phyloP scores from a whole-genome alignment of 495 filamentous ascomycete species.

The Parachaetomium inaequale region DNA sequence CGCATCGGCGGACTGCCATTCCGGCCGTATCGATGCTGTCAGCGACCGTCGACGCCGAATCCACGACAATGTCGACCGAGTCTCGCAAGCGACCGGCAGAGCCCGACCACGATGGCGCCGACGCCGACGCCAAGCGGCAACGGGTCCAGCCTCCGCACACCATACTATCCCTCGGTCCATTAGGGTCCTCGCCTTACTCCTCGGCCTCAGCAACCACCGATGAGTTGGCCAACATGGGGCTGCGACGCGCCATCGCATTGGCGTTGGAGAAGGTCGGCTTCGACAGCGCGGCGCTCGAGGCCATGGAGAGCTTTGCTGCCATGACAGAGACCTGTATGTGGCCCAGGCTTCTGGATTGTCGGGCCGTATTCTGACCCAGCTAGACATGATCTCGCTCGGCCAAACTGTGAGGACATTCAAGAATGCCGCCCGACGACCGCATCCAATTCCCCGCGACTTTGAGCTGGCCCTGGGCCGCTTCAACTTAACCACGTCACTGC shows the following conservation, averaged over 20 bases:
- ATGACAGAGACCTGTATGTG: constrained; percentile 40
- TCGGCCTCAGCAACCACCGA: constrained; percentile 23
- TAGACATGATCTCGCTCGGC: constrained; percentile 37
- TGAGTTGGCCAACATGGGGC: constrained; percentile 34
- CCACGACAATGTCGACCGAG: constrained; percentile 20
- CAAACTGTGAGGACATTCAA: constrained; percentile 32
- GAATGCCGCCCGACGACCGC: constrained; percentile 36
- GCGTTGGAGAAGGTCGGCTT: constrained; percentile 43
- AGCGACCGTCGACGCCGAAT: not conserved
- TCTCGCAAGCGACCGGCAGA: constrained; percentile 31
- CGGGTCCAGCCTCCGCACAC: constrained; percentile 15
- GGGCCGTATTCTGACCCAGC: not conserved
- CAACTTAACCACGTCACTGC: constrained; percentile 34
- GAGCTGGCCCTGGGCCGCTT: constrained; percentile 35
- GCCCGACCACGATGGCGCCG: constrained; percentile 18
- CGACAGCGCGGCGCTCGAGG: constrained; percentile 37
- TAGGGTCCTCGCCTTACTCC: constrained; percentile 3
- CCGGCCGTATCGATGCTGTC: not conserved
- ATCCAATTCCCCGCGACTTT: constrained; percentile 40
- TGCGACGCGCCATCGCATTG: constrained; percentile 40
- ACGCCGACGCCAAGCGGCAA: constrained; percentile 32
- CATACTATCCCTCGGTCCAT: constrained; percentile 5
- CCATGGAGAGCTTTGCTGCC: constrained; percentile 42
- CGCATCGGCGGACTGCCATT: not conserved
- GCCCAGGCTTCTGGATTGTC: not conserved